phyloP scores from a whole-genome alignment of 148 eudicot genomes.

The Rhododendron mucronatum region DNA sequence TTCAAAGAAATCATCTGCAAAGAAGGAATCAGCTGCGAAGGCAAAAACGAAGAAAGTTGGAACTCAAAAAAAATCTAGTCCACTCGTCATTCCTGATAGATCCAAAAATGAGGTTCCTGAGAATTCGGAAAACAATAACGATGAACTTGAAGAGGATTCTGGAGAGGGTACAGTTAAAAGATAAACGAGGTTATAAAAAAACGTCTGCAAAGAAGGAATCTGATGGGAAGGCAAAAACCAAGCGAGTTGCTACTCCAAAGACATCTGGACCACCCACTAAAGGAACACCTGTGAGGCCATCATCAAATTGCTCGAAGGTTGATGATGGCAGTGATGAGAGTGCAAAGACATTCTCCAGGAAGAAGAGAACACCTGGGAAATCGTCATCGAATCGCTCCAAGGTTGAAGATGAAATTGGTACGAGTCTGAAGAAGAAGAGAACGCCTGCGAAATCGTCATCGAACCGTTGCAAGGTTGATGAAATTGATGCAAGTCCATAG shows the following conservation, averaged over 20 bases:
- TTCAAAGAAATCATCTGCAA: slow-evolving; percentile 41
- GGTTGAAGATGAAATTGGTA: slow-evolving; percentile 23
- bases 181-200: slow-evolving; percentile 41
- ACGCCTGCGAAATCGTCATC: slow-evolving; percentile 48
- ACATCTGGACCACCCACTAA: slow-evolving; percentile 52
- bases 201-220: slow-evolving; percentile 40
- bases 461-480: slow-evolving; percentile 36
- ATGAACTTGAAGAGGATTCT: slow-evolving; percentile 37
- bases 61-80: slow-evolving; percentile 40
- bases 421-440: slow-evolving; percentile 63
- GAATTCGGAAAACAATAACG: slow-evolving; percentile 36
- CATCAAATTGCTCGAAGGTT: slow-evolving; percentile 44
- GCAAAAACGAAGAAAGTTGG: slow-evolving; percentile 39
- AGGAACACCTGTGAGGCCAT: slow-evolving; percentile 42
- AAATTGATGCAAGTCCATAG: slow-evolving; percentile 45
- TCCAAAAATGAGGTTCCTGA: slow-evolving; percentile 60
- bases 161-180: slow-evolving; percentile 45
- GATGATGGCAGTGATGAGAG: slow-evolving; percentile 23
- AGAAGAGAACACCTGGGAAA: slow-evolving; percentile 53
- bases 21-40: slow-evolving; percentile 46
- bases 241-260: slow-evolving; percentile 37
- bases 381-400: slow-evolving; percentile 47
- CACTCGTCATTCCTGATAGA: slow-evolving; percentile 39
- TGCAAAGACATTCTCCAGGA: slow-evolving; percentile 65
- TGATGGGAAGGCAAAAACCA: slow-evolving; percentile 44